Conservation (phyloP, 202 grass and related monocot species). For the Cymbopogon flexuosus region DNA sequence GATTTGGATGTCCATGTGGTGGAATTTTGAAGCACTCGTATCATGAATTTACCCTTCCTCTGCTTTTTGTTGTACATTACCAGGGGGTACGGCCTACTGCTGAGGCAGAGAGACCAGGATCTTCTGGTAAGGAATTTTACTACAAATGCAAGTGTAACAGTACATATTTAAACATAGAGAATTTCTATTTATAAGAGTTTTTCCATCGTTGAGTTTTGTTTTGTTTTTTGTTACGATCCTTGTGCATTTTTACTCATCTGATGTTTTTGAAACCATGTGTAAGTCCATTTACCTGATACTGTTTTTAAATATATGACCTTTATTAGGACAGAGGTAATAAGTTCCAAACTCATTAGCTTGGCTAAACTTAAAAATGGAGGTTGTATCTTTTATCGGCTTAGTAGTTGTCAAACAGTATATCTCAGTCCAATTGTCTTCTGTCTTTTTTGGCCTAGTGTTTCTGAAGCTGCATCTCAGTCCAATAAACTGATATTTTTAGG, state of each 20-base stretch:
- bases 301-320: not conserved
- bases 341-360: not conserved
- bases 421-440: not conserved
- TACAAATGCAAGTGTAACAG: slow-evolving; percentile 11
- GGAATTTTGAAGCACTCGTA: not conserved
- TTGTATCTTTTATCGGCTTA: not conserved
- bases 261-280: not conserved
- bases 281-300: not conserved
- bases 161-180: not conserved
- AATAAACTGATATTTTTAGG: slow-evolving; percentile 48
- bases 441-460: not conserved
- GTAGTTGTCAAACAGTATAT: not conserved
- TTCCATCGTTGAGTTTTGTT: not conserved
- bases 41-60: slow-evolving; percentile 15
- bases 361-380: not conserved
- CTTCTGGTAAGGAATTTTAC: slow-evolving; percentile 63
- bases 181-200: not conserved
- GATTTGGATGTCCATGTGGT: not conserved
- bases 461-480: not conserved
- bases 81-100: slow-evolving; percentile 53
- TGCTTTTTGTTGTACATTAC: slow-evolving; percentile 11
- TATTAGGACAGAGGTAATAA: not conserved
- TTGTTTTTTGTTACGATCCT: not conserved
- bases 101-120: slow-evolving; percentile 75
- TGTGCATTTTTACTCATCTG: not conserved